Conservation (phyloP, 23 red algal genomes). For the Agarophyton chilense region DNA sequence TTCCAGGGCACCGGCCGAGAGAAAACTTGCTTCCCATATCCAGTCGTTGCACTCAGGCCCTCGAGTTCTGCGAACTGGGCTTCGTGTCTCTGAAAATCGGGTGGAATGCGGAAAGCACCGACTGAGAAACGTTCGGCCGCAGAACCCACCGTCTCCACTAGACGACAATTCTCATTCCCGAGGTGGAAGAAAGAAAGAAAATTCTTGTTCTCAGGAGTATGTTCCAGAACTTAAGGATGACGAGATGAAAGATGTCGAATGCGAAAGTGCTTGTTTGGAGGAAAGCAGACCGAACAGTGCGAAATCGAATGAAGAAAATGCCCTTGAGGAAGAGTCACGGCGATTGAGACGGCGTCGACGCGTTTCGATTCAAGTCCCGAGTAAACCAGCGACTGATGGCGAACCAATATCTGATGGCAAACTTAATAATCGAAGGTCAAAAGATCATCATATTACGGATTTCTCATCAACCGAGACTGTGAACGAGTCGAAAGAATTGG, state of each 20-base stretch:
- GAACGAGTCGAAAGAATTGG: neutral
- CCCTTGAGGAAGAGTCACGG: neutral
- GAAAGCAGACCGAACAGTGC: neutral
- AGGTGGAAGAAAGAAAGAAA: neutral
- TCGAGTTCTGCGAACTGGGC: neutral
- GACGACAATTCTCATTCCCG: neutral
- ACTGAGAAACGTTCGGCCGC: neutral
- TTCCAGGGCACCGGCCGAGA: neutral
- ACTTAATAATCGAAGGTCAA: neutral
- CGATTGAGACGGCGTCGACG: neutral
- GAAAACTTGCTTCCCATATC: neutral
- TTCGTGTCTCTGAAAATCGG: neutral
- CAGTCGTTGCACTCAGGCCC: neutral
- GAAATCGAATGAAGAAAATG: neutral
- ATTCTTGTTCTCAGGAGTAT: neutral
- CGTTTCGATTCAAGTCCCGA: neutral
- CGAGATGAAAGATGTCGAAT: neutral
- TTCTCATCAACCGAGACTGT: neutral
- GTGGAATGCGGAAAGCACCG: neutral
- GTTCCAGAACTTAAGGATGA: neutral
- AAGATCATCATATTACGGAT: neutral
- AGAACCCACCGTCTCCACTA: too few species aligned
- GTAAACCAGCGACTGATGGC: neutral
- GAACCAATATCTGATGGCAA: neutral
- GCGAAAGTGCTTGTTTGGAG: neutral